These are phyloP conservation scores for Diplocarpon mali DNA, from an alignment of 2,329 filamentous ascomycete genomes.

Conservation along the genomic window DNA sequence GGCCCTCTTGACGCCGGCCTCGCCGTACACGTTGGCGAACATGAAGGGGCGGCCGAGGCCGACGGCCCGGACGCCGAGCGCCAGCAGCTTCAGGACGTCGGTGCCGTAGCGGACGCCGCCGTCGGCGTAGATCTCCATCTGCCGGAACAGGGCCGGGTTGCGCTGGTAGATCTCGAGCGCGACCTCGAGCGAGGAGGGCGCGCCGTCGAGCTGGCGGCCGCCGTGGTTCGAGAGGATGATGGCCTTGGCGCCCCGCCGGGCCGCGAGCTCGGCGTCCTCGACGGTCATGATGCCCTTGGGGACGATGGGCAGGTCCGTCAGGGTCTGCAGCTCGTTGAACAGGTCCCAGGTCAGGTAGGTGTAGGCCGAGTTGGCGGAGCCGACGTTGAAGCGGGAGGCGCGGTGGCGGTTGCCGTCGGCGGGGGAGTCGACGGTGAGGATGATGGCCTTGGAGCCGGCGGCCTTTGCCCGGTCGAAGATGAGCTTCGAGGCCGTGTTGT, in stretches of 20 bases:
- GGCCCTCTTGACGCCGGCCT: conserved; percentile 35
- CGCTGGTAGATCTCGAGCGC: conserved; percentile 42
- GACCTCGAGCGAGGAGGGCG: conserved; percentile 45
- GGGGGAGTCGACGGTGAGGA: conserved; percentile 20
- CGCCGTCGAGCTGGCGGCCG: conserved; percentile 49
- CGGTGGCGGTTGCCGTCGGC: conserved; percentile 16
- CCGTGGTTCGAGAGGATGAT: conserved; percentile 37
- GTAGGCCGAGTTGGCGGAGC: conserved; percentile 9
- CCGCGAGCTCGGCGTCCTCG: conserved; percentile 49
- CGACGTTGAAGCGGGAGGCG: conserved; percentile 13
- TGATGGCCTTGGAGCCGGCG: conserved; percentile 18
- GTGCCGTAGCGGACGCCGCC: conserved; percentile 44
- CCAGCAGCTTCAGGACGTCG: conserved; percentile 49
- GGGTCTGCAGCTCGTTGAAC: conserved; percentile 29
- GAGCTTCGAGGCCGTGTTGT: conserved; percentile 5
- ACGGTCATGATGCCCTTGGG: conserved; percentile 38
- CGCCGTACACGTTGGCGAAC: conserved; percentile 39
- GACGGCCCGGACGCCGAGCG: conserved; percentile 49
- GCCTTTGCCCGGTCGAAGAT: conserved; percentile 16
- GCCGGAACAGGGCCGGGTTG: conserved; percentile 14
- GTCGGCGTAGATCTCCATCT: conserved; percentile 45
- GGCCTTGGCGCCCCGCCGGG: conserved; percentile 44
- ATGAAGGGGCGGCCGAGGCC: conserved; percentile 44
- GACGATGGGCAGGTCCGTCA: conserved; percentile 17
- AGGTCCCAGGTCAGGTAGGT: conserved; percentile 25